Base-by-base conservation (phyloP, 169 alveolate genomes). In the Theileria annulata region DNA sequence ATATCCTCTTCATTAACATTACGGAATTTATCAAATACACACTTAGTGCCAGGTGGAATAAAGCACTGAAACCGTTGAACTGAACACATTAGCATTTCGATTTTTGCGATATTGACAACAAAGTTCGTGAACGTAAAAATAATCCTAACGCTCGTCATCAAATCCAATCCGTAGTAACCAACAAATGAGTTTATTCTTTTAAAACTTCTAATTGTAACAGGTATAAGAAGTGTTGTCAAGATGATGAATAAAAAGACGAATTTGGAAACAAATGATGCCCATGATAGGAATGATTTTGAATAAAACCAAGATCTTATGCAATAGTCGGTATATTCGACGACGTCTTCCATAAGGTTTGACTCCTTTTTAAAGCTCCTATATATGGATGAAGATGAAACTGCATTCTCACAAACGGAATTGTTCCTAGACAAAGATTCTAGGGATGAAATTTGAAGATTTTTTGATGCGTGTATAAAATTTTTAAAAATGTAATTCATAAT, bases 311-410 rank as follows among this genome's bases (percentile, higher is more conserved):
- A 67, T 15, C 75, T 69, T 35, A 25, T 66, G 27, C 28, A 72
- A 21, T 73, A 30, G 17, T 79, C 87, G 17, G 80, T 67, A 25
- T 72, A 13, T 25, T 28, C 31, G 56, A 64, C n/a, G 23, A 79
- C 76, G 21, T 37, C 31, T n/a, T 79, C 58, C 80, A 79, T n/a
- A 28, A 74, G 71, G 42, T 27, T 13, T 28, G 42, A 51, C 51
- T 79, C 87, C 70, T 48, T 79, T 6, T 75, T 66, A 70, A 79
- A 79, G 56, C 87, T 79, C 9, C 87, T 21, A 31, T 79, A 79
- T 0, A 69, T 68, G 1, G 21, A 74, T 9, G 87, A 79, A 28
- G 80, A 78, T 31, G 81, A 56, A n/a, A 79, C 69, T 4, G 70
- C 81, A 63, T 73, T 76, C 2, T 69, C 75, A 35, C 76, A 79